These are phyloP conservation scores for Calocybe gangraenosa DNA, from an alignment of 768 basidiomycete genomes.

Conservation along the genomic window DNA sequence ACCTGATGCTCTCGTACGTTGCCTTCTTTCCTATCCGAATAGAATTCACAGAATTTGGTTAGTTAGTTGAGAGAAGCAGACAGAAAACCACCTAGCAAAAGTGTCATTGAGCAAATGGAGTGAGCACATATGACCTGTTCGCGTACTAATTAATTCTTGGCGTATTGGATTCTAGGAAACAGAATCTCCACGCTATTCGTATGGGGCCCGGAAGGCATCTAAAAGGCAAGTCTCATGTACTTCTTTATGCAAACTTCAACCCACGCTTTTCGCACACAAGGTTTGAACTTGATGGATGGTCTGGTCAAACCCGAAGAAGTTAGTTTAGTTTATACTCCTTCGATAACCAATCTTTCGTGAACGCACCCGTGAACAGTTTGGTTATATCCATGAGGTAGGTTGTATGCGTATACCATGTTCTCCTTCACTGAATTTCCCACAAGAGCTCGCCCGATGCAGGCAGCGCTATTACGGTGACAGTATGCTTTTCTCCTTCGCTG, in stretches of 20 bases:
- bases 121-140: slow-evolving; percentile 25
- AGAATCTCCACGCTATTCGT: slow-evolving; percentile 86
- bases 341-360: not conserved
- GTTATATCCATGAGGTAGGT: slow-evolving; percentile 79
- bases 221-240: slow-evolving; percentile 29
- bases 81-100: slow-evolving; percentile 81
- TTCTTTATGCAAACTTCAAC: not conserved
- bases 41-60: slow-evolving; percentile 27
- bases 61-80: slow-evolving; percentile 73
- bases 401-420: not conserved
- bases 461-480: slow-evolving; percentile 64
- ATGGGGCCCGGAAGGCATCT: slow-evolving; percentile 92
- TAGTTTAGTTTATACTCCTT: slow-evolving; percentile 10
- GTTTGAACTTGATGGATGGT: slow-evolving; percentile 74
- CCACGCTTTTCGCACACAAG: slow-evolving; percentile 22
- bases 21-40: not conserved
- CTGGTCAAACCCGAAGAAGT: slow-evolving; percentile 77
- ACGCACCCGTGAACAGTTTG: slow-evolving; percentile 46
- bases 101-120: slow-evolving; percentile 75
- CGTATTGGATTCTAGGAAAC: slow-evolving; percentile 33
- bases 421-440: slow-evolving; percentile 63
- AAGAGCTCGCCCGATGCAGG: slow-evolving; percentile 72
- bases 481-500: slow-evolving; percentile 14
- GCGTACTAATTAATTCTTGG: slow-evolving; percentile 36
- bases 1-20: slow-evolving; percentile 45